Evolutionary conservation across 805 yeast genomes (phyloP), one percentile per base, ranked within the genome.

Genomic region (Ogataea nitratoaversa): DNA sequence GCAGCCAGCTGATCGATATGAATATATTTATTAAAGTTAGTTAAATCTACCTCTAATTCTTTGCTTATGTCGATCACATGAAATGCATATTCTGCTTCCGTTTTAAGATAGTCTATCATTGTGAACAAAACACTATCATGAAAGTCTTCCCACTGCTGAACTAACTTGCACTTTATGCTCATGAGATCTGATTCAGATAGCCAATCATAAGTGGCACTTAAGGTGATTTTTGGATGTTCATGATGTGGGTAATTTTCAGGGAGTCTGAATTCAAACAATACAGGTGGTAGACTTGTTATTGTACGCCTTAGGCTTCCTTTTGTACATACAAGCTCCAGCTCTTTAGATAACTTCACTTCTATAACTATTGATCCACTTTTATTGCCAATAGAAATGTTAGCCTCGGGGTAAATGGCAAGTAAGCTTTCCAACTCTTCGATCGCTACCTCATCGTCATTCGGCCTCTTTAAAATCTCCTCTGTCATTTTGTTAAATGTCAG

Each of bases 331-430:
- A 68, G 41, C 6, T 36, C 23, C 4, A 60, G 31, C 2, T 52
- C 58, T 4, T 38, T 20, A 1, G 56, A 61, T 9, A 58, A 37
- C 1, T 34, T 42, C 9, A 65, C 39, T 0, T 65, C 64, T 3
- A 70, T 54, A 3, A 33, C 41, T 0, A 69, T 38, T 0, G 42
- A 5, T 0, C 73, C 72, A 1, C 47, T 11, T 9, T 19, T 43
- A 14, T 30, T 16, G 0, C 6, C 35, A 3, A 16, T 2, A 17
- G 36, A 27, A 4, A 56, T 42, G 25, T 17, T 35, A 5, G 57
- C 50, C 38, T 73, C 71, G 1, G 73, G 73, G 43, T 58, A 74
- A 1, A 74, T 74, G 0, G 68, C 66, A 34, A 41, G 39, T 30
- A 74, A 44, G 4, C 70, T 63, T 29, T 60, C 66, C 14, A 74